Conservation (phyloP, 2,329 filamentous ascomycete genomes). For the Exophiala aquamarina region DNA sequence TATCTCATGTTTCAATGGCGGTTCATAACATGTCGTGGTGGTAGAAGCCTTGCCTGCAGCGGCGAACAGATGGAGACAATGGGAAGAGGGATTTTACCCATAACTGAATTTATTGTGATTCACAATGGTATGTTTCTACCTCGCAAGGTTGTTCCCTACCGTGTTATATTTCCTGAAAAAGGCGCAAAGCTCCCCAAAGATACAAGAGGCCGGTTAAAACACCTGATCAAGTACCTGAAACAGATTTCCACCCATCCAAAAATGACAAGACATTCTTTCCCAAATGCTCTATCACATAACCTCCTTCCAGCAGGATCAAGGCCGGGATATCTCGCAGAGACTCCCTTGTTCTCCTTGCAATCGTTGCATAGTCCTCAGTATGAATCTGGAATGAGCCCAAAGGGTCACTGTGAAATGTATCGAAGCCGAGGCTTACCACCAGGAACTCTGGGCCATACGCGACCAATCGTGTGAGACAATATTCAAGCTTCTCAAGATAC, state of each 20-base stretch:
- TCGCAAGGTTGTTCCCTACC: too few species aligned
- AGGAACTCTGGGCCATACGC: constrained; percentile 23
- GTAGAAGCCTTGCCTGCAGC: too few species aligned
- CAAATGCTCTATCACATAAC: constrained; percentile 28
- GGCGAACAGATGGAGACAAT: too few species aligned
- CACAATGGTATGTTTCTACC: too few species aligned
- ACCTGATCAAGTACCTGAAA: background rate
- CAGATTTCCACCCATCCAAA: constrained; percentile 25
- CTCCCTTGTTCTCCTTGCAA: constrained; percentile 19
- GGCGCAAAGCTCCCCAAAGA: too few species aligned
- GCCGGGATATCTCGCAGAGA: constrained; percentile 18
- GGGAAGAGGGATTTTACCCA: too few species aligned
- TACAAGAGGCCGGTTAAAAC: too few species aligned
- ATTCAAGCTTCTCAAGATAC: constrained; percentile 22
- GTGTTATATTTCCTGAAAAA: too few species aligned
- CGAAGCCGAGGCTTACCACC: constrained; percentile 28
- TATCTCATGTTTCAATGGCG: too few species aligned
- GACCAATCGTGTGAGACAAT: constrained; percentile 14
- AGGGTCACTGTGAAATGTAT: constrained; percentile 29
- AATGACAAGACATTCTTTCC: constrained; percentile 27
- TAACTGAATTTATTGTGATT: too few species aligned
- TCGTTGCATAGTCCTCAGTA: constrained; percentile 27
- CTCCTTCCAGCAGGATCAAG: constrained; percentile 27
- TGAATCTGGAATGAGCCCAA: constrained; percentile 27
- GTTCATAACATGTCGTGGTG: too few species aligned